These are phyloP conservation scores for Theobroma cacao DNA, from an alignment of 345 rosid species.

Conservation along the genomic window DNA sequence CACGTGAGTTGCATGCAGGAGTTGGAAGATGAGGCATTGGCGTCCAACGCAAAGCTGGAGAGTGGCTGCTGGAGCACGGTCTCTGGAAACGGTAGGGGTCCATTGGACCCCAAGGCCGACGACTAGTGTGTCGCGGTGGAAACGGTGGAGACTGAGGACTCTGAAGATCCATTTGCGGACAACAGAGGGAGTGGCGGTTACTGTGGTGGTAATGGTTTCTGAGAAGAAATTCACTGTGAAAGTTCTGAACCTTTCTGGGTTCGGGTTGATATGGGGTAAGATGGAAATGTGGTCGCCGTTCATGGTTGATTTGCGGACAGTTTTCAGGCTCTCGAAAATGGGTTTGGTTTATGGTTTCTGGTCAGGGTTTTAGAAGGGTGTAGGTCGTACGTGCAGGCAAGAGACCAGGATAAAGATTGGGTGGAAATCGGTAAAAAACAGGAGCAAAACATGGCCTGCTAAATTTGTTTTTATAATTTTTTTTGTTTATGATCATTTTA, in stretches of 20 bases:
- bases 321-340: neutral
- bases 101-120: conserved; percentile 20
- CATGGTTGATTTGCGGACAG: neutral
- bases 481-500: too few relatives aligned
- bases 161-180: conserved; percentile 1
- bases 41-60: conserved; percentile 18
- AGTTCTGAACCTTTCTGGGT: neutral
- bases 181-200: conserved; percentile 4
- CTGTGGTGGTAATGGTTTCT: neutral
- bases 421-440: neutral
- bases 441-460: too few relatives aligned
- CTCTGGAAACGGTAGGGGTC: neutral
- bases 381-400: neutral
- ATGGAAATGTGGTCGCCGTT: neutral
- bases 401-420: too few relatives aligned
- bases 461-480: too few relatives aligned
- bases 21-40: conserved; percentile 18
- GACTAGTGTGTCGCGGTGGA: neutral
- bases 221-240: conserved; percentile 1
- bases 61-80: neutral
- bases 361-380: neutral
- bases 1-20: neutral
- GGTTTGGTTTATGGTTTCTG: neutral
- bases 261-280: neutral
- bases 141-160: neutral